Conservation (phyloP, 495 filamentous ascomycete genomes). For the Talaromyces stipitatus region DNA sequence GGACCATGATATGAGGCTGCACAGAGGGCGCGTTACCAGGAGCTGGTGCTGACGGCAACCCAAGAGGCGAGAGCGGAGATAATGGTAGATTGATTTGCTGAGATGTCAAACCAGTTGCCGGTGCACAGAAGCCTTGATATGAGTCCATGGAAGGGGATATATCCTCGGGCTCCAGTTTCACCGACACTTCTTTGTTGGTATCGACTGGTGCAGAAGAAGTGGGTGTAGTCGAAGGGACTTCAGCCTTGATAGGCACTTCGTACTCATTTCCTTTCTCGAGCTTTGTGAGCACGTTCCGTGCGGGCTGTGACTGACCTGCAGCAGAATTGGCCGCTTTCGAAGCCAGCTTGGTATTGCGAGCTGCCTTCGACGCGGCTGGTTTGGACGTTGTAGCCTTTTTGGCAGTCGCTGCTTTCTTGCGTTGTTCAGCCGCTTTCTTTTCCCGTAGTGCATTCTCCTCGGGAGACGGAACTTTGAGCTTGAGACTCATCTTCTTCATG, state of each 20-base stretch:
- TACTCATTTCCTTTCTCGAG: background rate
- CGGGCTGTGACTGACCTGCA: background rate
- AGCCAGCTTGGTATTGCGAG: constrained; percentile 4
- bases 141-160: background rate
- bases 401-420: constrained; percentile 4
- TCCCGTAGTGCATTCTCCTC: constrained; percentile 61
- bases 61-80: background rate
- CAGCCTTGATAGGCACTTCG: background rate
- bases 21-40: background rate
- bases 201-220: background rate
- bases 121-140: background rate
- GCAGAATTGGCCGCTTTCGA: background rate
- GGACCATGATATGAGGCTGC: constrained; percentile 14
- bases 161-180: background rate
- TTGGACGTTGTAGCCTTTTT: constrained; percentile 15
- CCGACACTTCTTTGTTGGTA: background rate
- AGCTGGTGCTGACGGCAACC: constrained; percentile 12
- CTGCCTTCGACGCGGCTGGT: constrained; percentile 9
- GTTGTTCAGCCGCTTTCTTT: constrained; percentile 25
- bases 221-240: background rate
- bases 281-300: background rate
- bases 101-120: background rate
- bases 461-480: constrained; percentile 62
- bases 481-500: constrained; percentile 61
- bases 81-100: background rate